Evolutionary conservation across 1,139 yeast species (phyloP).

Genomic region (Saccharomyces hybrid): DNA sequence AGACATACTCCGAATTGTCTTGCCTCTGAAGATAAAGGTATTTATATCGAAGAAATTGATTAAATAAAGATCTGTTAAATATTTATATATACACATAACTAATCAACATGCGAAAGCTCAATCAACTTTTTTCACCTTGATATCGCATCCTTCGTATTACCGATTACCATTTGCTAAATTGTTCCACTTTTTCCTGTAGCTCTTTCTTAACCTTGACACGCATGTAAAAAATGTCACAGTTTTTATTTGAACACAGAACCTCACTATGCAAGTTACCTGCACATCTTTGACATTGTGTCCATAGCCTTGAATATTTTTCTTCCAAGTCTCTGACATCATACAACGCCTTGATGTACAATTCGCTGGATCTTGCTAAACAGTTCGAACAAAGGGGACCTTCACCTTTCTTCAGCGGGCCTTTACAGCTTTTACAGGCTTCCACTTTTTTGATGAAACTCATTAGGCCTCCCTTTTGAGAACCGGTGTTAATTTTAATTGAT

Average conservation of each 20-base stretch:
- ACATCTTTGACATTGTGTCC: slow-evolving; percentile 99
- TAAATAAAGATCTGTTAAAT: slow-evolving; percentile 30
- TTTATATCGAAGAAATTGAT: too few relatives aligned
- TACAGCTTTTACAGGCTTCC: slow-evolving; percentile 83
- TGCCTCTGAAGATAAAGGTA: slow-evolving; percentile 28
- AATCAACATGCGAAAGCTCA: background rate
- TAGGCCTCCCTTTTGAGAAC: slow-evolving; percentile 59
- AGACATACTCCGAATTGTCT: too few relatives aligned
- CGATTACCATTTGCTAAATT: slow-evolving; percentile 52
- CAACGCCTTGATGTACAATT: slow-evolving; percentile 68
- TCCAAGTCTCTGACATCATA: slow-evolving; percentile 77
- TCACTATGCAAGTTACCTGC: slow-evolving; percentile 95
- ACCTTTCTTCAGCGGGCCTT: slow-evolving; percentile 64
- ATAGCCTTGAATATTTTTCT: slow-evolving; percentile 73
- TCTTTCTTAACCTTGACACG: slow-evolving; percentile 92
- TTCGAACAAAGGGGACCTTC: slow-evolving; percentile 78
- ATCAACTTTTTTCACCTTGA: background rate
- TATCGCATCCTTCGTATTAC: background rate
- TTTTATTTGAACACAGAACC: slow-evolving; percentile 89
- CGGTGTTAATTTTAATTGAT: slow-evolving; percentile 41
- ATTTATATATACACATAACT: slow-evolving; percentile 28
- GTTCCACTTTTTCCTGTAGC: slow-evolving; percentile 57
- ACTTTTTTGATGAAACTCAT: slow-evolving; percentile 90
- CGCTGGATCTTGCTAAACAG: slow-evolving; percentile 70
- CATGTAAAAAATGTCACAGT: slow-evolving; percentile 97